Evolutionary conservation across 306 rosid genomes (phyloP).

Genomic region (Sphenostylis stenocarpa): DNA sequence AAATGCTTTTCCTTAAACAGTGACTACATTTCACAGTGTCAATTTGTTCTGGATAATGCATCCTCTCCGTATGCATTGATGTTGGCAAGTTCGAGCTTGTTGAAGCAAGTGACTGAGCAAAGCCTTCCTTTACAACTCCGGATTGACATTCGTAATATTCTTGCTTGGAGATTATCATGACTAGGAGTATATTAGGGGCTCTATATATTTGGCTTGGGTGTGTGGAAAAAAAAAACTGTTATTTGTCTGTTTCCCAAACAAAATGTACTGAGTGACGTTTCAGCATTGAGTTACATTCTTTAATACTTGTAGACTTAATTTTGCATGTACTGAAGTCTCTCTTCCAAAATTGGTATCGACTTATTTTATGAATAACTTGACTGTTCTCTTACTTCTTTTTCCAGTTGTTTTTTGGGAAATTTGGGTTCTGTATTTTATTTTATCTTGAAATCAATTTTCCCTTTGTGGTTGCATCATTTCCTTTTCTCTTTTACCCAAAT

Average conservation of each 20-base stretch:
- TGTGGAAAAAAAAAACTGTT: background rate
- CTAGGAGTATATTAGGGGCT: constrained; percentile 30
- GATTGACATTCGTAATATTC: constrained; percentile 58
- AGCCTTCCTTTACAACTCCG: constrained; percentile 56
- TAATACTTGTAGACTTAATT: background rate
- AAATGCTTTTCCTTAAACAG: constrained; percentile 48
- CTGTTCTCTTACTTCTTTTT: constrained; percentile 8
- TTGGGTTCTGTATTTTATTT: constrained; percentile 8
- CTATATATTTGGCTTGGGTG: constrained; percentile 24
- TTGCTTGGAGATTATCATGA: constrained; percentile 36
- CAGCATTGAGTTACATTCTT: background rate
- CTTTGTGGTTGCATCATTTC: constrained; percentile 12
- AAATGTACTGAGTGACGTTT: constrained; percentile 21
- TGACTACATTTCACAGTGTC: constrained; percentile 56
- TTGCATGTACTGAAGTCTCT: constrained; percentile 1
- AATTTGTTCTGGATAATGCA: constrained; percentile 52
- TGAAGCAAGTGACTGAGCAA: constrained; percentile 59
- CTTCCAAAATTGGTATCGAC: constrained; percentile 6
- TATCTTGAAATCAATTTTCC: background rate
- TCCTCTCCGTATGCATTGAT: constrained; percentile 57
- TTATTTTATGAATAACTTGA: constrained; percentile 11
- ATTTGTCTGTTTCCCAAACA: constrained; percentile 15
- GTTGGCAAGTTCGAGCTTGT: constrained; percentile 58
- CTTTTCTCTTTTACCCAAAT: background rate
- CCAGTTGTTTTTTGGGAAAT: constrained; percentile 10